Conservation (phyloP, 805 yeast species). For the Ogataea degrootiae region DNA sequence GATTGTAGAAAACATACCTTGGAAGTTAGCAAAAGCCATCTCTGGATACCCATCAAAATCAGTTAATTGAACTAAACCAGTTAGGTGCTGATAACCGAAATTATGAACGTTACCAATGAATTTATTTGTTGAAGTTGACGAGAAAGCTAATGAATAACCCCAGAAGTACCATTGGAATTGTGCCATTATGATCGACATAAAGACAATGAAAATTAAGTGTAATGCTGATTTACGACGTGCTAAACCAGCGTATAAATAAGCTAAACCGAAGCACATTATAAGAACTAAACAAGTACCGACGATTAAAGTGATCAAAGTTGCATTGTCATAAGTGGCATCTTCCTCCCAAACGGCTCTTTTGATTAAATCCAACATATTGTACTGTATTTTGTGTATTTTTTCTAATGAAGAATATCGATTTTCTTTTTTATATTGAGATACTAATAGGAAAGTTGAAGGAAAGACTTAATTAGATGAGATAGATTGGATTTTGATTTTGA, state of each 20-base stretch:
- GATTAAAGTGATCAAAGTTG: conserved; percentile 47
- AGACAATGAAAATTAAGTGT: conserved; percentile 76
- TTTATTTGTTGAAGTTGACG: conserved; percentile 70
- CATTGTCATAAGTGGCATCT: conserved; percentile 35
- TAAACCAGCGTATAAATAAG: conserved; percentile 85
- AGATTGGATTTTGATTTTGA: no score
- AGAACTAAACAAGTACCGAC: conserved; percentile 69
- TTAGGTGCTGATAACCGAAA: conserved; percentile 75
- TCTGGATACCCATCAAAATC: conserved; percentile 58
- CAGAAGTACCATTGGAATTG: conserved; percentile 92
- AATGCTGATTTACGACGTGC: conserved; percentile 88
- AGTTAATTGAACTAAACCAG: conserved; percentile 32
- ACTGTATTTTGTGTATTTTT: neutral
- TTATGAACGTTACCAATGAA: conserved; percentile 84
- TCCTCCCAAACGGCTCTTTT: conserved; percentile 24
- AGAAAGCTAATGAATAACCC: conserved; percentile 94
- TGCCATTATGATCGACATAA: conserved; percentile 61
- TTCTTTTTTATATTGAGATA: no score
- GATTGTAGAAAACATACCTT: conserved; percentile 89
- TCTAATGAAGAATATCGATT: neutral
- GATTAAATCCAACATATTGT: conserved; percentile 2
- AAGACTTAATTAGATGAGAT: no score
- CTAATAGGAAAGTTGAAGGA: no score
- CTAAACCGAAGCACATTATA: conserved; percentile 93
- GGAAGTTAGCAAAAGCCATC: conserved; percentile 79